Base-by-base conservation (phyloP, 1,139 yeast species). In the Zygosaccharomyces pseudobailii region DNA sequence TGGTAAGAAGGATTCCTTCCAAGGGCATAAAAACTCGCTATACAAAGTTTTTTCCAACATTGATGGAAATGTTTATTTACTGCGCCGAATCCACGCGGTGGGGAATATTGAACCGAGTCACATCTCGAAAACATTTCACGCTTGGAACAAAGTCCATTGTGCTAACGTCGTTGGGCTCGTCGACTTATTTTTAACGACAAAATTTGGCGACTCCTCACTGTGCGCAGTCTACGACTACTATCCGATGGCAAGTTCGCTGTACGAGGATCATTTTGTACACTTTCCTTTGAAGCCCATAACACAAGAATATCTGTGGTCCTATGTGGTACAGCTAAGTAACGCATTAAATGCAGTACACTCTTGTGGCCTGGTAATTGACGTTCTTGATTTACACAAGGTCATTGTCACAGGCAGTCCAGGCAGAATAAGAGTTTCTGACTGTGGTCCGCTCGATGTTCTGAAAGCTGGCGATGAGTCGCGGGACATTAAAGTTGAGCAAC, bases 161-260 rank as follows among this genome's bases (percentile, higher is more conserved):
- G 77, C 90, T 10, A 82, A 83, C 56, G 71, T 88, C 17, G 87
- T 86, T 2, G 74, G 75, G 35, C 68, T 89, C 6, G 76, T 79
- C 44, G 97, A 90, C 62, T 89, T 95, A 8, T 92, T 92, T 64
- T 85, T 96, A 1, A 83, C 94, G 8, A 78, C 88, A 53, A 87
- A 90, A 5, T 92, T 94, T 70, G 90, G 89, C 35, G 92, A 86
- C 55, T 75, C 77, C 51, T 81, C 87, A 1, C 68, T 84, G 47
- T 79, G 79, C 38, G 67, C 82, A 40, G 80, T 82, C 4, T 80
- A 81, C 61, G 94, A 85, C 56, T 87, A 78, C 62, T 82, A 75
- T 61, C 92, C 95, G 24, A 69, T 77, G 46, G 73, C 88, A 1
- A 68, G 69, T 44, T 82, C 89, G 2, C 66, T 86, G 37, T 69